A percentile compares a stretch with the other conserved stretches of the same genome.
Conservation (phyloP, 257 asterid genomes). For the Jacaranda copaia region DNA sequence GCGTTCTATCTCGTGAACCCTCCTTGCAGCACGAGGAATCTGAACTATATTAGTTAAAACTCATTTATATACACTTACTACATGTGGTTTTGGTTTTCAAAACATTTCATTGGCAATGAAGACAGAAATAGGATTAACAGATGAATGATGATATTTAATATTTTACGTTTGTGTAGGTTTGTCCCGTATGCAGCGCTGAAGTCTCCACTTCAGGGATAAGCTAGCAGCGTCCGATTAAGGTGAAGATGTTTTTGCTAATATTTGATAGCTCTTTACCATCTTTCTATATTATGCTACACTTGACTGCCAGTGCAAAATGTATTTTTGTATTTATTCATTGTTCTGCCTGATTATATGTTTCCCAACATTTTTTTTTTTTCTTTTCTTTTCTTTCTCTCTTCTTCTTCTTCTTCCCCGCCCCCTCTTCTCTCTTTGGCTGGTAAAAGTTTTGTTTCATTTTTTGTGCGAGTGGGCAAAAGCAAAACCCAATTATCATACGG, state of each 20-base stretch:
- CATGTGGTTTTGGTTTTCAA: background rate
- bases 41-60: background rate
- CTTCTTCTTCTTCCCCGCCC: too few relatives aligned
- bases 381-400: too few relatives aligned
- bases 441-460: too few relatives aligned
- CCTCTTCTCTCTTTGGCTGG: too few relatives aligned
- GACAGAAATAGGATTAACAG: background rate
- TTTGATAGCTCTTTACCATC: background rate
- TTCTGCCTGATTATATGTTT: background rate
- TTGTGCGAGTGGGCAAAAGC: too few relatives aligned
- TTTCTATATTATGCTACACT: background rate
- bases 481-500: too few relatives aligned
- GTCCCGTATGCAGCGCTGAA: constrained; percentile 78
- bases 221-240: constrained; percentile 29
- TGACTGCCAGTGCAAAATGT: background rate
- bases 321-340: background rate
- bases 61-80: background rate
- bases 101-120: too few relatives aligned
- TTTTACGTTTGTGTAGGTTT: constrained; percentile 54
- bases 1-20: too few relatives aligned
- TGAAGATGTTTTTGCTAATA: background rate
- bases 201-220: constrained; percentile 66
- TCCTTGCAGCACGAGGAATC: background rate
- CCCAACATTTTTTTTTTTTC: too few relatives aligned
- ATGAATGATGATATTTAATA: constrained; percentile 11